Evolutionary conservation across 306 rosid species (phyloP).

Genomic region (Myrica gale): DNA sequence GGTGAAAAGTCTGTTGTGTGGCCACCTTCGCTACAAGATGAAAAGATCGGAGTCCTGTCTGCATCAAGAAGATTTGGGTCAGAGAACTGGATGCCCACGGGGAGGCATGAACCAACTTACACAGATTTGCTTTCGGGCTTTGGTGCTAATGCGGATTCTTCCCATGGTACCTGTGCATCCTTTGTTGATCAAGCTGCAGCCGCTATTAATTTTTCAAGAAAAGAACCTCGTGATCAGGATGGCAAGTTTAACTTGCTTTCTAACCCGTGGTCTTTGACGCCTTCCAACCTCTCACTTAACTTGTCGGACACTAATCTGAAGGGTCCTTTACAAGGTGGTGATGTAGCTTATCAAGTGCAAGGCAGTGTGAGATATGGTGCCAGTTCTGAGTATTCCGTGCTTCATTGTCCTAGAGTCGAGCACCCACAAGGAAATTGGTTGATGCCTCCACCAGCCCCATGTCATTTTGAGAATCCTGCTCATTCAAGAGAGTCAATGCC

Average conservation of each 20-base stretch:
- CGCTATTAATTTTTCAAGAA: constrained; percentile 44
- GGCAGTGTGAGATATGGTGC: constrained; percentile 52
- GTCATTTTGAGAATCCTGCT: constrained; percentile 46
- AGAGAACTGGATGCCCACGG: constrained; percentile 59
- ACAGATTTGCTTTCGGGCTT: constrained; percentile 83
- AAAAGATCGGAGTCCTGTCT: constrained; percentile 57
- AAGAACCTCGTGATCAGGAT: constrained; percentile 53
- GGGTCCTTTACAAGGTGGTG: constrained; percentile 48
- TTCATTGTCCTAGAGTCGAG: constrained; percentile 57
- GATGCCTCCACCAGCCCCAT: constrained; percentile 66
- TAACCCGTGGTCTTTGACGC: constrained; percentile 54
- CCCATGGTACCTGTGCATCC: constrained; percentile 32
- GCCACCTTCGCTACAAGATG: constrained; percentile 58
- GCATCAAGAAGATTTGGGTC: constrained; percentile 60
- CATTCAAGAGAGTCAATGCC: constrained; percentile 45
- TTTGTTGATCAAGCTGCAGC: constrained; percentile 42
- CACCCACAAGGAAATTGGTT: constrained; percentile 55
- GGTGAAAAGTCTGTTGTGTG: constrained; percentile 67
- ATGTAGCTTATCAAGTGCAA: constrained; percentile 43
- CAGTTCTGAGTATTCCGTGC: constrained; percentile 46
- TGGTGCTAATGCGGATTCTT: constrained; percentile 48
- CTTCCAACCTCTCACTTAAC: constrained; percentile 57
- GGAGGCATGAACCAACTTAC: constrained; percentile 70
- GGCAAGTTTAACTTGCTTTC: constrained; percentile 50
- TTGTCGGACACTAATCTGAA: constrained; percentile 54